Evolutionary conservation across 2,329 filamentous ascomycete species (phyloP).

Genomic region (Gliomastix tumulicola): DNA sequence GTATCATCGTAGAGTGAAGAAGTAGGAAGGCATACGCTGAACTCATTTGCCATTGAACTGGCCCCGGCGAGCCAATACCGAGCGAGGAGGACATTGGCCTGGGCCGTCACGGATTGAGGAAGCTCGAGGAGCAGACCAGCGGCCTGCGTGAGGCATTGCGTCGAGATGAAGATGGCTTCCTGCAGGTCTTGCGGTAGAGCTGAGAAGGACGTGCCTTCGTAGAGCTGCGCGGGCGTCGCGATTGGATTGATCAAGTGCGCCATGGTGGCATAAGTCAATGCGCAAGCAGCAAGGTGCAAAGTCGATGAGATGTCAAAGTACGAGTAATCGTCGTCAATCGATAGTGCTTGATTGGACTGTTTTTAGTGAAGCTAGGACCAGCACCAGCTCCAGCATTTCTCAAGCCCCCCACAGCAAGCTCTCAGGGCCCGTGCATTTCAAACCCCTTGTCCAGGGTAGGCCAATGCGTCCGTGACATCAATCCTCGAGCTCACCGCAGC

Average conservation of each 20-base stretch:
- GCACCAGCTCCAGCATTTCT: no score
- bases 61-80: slow-evolving; percentile 70
- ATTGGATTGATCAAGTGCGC: slow-evolving; percentile 63
- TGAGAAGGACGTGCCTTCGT: slow-evolving; percentile 45
- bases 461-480: no score
- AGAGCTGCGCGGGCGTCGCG: slow-evolving; percentile 65
- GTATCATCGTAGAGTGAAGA: no score
- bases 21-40: slow-evolving; percentile 36
- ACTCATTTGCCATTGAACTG: slow-evolving; percentile 51
- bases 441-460: no score
- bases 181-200: slow-evolving; percentile 61
- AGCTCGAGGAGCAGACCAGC: slow-evolving; percentile 76
- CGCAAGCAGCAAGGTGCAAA: no score
- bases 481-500: no score
- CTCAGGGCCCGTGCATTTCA: no score
- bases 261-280: slow-evolving; percentile 36
- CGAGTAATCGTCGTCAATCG: no score
- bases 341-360: no score
- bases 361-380: no score
- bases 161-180: slow-evolving; percentile 63
- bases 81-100: slow-evolving; percentile 74
- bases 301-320: neutral
- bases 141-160: slow-evolving; percentile 68
- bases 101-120: slow-evolving; percentile 78
- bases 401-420: slow-evolving; percentile 6